Percentiles rank a stretch among this genome's conserved stretches.
phyloP scores from a whole-genome alignment of 2,329 filamentous ascomycete species.

The Hypoxylon sp. region DNA sequence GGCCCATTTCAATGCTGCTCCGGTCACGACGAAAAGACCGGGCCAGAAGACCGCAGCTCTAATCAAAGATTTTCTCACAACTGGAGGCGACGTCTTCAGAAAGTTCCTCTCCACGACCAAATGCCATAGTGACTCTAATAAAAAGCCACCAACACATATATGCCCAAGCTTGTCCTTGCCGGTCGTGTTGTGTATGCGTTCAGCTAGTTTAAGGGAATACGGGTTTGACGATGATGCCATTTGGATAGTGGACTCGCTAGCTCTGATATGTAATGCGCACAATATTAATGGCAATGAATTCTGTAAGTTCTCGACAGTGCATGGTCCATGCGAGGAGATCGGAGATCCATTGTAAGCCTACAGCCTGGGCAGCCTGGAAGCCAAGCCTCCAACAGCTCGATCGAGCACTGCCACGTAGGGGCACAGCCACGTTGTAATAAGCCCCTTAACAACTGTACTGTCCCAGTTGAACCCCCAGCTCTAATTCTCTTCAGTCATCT shows the following conservation, averaged over 20 bases:
- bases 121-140: constrained; percentile 44
- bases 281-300: background rate
- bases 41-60: constrained; percentile 41
- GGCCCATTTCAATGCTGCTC: constrained; percentile 44
- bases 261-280: background rate
- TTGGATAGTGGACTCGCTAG: constrained; percentile 11
- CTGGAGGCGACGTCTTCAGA: constrained; percentile 38
- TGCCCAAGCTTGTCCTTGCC: constrained; percentile 41
- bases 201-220: constrained; percentile 41
- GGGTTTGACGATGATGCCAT: constrained; percentile 39
- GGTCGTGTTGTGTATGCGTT: constrained; percentile 43
- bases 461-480: background rate
- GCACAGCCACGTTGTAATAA: background rate
- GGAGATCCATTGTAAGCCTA: background rate
- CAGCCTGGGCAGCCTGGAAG: background rate
- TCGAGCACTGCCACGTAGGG: background rate
- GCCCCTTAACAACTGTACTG: background rate
- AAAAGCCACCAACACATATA: constrained; percentile 43
- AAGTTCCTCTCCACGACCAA: constrained; percentile 37
- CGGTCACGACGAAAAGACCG: constrained; percentile 36
- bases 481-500: background rate
- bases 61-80: constrained; percentile 35
- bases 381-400: background rate
- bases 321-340: background rate
- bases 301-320: background rate